Percentiles rank a stretch among this genome's conserved stretches.
Conservation (phyloP, 768 basidiomycete species). For the Rickenella mellea region DNA sequence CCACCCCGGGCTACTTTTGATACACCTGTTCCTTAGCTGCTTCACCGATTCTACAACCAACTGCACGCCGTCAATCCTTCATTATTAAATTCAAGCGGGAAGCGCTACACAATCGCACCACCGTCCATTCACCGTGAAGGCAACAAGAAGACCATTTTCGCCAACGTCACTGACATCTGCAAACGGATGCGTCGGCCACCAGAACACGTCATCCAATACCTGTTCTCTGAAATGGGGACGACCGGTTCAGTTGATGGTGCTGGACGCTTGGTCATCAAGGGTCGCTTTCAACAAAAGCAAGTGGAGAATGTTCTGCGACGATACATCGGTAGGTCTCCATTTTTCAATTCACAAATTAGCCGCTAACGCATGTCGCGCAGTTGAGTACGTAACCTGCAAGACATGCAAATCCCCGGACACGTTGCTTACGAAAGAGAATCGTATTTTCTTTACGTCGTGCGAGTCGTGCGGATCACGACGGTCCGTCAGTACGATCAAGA, state of each 20-base stretch:
- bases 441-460: slow-evolving; percentile 96
- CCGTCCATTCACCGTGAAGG: slow-evolving; percentile 92
- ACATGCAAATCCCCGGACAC: slow-evolving; percentile 99
- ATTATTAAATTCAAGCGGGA: slow-evolving; percentile 73
- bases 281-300: slow-evolving; percentile 97
- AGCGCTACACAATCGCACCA: slow-evolving; percentile 95
- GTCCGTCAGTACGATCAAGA: slow-evolving; percentile 95
- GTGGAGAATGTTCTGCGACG: slow-evolving; percentile 93
- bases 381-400: slow-evolving; percentile 98
- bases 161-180: slow-evolving; percentile 96
- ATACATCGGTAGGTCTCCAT: slow-evolving; percentile 75
- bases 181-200: slow-evolving; percentile 97
- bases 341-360: neutral
- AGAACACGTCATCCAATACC: slow-evolving; percentile 94
- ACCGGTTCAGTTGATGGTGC: slow-evolving; percentile 91
- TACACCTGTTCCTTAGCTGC: slow-evolving; percentile 46
- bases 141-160: slow-evolving; percentile 95
- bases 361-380: slow-evolving; percentile 26
- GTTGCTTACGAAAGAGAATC: slow-evolving; percentile 92
- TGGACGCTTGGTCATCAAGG: slow-evolving; percentile 90
- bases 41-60: slow-evolving; percentile 84
- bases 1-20: neutral
- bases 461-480: slow-evolving; percentile 85
- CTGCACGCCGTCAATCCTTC: slow-evolving; percentile 93
- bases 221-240: slow-evolving; percentile 98